These are phyloP conservation scores for Periconia macrospinosa DNA, from an alignment of 2,329 filamentous ascomycete genomes.

Conservation along the genomic window DNA sequence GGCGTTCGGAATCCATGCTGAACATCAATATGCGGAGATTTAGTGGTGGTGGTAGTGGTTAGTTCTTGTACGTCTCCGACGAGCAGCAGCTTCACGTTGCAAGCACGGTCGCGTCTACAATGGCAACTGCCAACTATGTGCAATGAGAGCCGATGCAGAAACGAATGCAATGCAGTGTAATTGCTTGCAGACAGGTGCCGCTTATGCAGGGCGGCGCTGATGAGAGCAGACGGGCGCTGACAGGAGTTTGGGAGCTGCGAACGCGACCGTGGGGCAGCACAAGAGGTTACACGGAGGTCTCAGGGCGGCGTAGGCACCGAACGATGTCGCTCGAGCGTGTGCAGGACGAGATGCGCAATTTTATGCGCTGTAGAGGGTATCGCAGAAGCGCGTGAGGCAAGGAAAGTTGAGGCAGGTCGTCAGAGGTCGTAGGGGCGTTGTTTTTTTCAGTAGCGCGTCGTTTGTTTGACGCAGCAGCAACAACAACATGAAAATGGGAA, in stretches of 20 bases:
- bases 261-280: slow-evolving; percentile 39
- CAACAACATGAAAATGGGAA: slow-evolving; percentile 7
- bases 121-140: not conserved
- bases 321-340: slow-evolving; percentile 14
- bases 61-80: slow-evolving; percentile 4
- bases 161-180: slow-evolving; percentile 23
- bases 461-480: slow-evolving; percentile 6
- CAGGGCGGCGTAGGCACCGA: slow-evolving; percentile 24
- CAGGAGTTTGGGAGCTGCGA: slow-evolving; percentile 38
- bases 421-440: slow-evolving; percentile 8
- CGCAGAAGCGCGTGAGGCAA: slow-evolving; percentile 20
- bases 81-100: slow-evolving; percentile 3
- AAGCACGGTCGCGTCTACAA: slow-evolving; percentile 3
- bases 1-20: slow-evolving; percentile 47
- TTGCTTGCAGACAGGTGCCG: slow-evolving; percentile 11
- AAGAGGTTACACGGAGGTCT: slow-evolving; percentile 35
- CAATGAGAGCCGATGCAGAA: slow-evolving; percentile 24
- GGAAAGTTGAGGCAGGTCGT: slow-evolving; percentile 14
- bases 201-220: slow-evolving; percentile 30
- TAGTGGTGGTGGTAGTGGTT: slow-evolving; percentile 2
- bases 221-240: slow-evolving; percentile 22
- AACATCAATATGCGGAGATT: slow-evolving; percentile 1
- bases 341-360: slow-evolving; percentile 23
- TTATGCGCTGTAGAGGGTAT: slow-evolving; percentile 14
- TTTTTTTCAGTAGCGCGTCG: slow-evolving; percentile 25